phyloP scores from a whole-genome alignment of 129 eudicot species.

The Mikania micrantha region DNA sequence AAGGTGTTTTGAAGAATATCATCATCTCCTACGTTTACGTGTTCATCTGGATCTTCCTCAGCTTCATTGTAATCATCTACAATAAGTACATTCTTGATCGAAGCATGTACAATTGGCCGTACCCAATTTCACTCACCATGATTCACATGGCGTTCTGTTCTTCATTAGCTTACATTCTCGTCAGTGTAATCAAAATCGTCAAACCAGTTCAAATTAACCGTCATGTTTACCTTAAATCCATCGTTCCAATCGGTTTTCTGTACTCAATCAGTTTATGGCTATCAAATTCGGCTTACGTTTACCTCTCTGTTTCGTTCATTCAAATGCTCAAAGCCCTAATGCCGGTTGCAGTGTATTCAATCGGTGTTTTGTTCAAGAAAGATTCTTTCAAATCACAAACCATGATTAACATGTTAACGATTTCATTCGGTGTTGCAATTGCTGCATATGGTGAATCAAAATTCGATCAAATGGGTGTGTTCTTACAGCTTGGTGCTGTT shows the following conservation, averaged over 20 bases:
- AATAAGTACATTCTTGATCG: constrained; percentile 70
- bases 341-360: constrained; percentile 65
- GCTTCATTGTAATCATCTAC: constrained; percentile 58
- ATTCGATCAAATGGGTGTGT: constrained; percentile 43
- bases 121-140: constrained; percentile 63
- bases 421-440: constrained; percentile 62
- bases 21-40: constrained; percentile 60
- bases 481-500: constrained; percentile 57
- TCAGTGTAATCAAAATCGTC: constrained; percentile 32
- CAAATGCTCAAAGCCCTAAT: constrained; percentile 69
- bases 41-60: constrained; percentile 67
- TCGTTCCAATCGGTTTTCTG: constrained; percentile 53
- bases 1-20: constrained; percentile 44
- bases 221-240: constrained; percentile 39
- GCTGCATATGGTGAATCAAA: constrained; percentile 78
- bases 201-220: constrained; percentile 44
- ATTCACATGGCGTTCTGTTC: constrained; percentile 74
- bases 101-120: constrained; percentile 64
- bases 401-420: constrained; percentile 52
- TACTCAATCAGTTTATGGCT: constrained; percentile 51
- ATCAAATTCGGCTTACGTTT: constrained; percentile 71
- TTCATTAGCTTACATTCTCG: constrained; percentile 38
- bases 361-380: constrained; percentile 38
- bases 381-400: constrained; percentile 35
- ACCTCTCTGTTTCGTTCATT: constrained; percentile 59